Percentiles rank a stretch among this genome's conserved stretches.
Evolutionary conservation across 257 asterid genomes (phyloP).

Genomic region (Lycium barbarum): DNA sequence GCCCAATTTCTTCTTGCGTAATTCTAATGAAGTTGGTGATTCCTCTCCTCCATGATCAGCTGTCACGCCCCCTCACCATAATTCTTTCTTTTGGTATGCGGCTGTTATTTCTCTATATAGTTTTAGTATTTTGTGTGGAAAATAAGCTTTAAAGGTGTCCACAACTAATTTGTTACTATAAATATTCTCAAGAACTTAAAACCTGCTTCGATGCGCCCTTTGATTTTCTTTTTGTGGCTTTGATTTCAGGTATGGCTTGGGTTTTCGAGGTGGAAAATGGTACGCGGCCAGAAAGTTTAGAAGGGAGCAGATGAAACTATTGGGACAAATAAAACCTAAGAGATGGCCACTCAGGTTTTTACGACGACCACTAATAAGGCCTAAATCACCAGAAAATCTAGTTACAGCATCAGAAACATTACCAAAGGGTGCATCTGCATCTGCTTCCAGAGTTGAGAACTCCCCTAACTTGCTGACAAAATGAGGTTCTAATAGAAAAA

Average conservation of each 20-base stretch:
- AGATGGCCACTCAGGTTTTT: slow-evolving; percentile 72
- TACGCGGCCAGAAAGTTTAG: slow-evolving; percentile 59
- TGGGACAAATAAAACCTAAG: slow-evolving; percentile 71
- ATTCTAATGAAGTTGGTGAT: not conserved
- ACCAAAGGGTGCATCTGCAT: not conserved
- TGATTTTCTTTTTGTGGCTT: not conserved
- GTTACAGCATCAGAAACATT: slow-evolving; percentile 48
- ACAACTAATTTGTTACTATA: not conserved
- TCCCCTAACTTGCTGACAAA: not conserved
- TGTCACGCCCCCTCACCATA: not conserved
- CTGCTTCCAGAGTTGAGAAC: not conserved
- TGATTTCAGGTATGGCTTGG: slow-evolving; percentile 70
- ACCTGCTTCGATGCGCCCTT: not conserved
- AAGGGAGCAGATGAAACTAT: slow-evolving; percentile 74
- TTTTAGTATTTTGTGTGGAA: not conserved
- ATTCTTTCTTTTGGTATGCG: not conserved
- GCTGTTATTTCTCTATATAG: not conserved
- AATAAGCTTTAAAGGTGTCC: not conserved
- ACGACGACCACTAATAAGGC: slow-evolving; percentile 58
- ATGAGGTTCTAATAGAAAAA: not conserved
- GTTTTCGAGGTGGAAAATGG: slow-evolving; percentile 94
- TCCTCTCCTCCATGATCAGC: no score
- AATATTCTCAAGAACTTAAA: not conserved
- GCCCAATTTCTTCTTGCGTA: not conserved
- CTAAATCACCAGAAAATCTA: slow-evolving; percentile 43